phyloP scores from a whole-genome alignment of 2,329 filamentous ascomycete species.

The Fusarium fracticaudum region DNA sequence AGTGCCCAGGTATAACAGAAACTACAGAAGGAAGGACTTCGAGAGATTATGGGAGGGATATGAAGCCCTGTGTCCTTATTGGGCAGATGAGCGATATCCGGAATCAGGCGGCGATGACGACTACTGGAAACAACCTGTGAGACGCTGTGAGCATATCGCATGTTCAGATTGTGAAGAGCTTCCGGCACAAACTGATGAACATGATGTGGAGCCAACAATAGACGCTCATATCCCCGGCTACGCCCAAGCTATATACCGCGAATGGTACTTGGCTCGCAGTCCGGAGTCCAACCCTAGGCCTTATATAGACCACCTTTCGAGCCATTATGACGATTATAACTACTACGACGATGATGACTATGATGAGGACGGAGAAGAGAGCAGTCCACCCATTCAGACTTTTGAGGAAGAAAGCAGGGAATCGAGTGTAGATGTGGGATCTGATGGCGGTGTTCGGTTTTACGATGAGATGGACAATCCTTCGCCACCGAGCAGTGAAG shows the following conservation, averaged over 20 bases:
- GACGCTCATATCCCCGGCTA: neutral
- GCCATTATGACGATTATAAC: neutral
- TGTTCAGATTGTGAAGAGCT: conserved; percentile 1
- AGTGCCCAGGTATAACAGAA: conserved; percentile 1
- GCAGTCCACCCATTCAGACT: neutral
- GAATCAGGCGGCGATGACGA: neutral
- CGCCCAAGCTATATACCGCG: neutral
- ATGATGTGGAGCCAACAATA: neutral
- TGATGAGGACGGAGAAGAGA: neutral
- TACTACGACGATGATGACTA: too few relatives aligned
- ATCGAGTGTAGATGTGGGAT: neutral
- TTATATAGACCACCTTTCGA: neutral
- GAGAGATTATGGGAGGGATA: conserved; percentile 16
- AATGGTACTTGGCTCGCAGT: neutral
- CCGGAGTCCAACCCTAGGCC: neutral
- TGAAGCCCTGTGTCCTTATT: conserved; percentile 21
- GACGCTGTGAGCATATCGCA: neutral
- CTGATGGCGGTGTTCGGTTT: neutral
- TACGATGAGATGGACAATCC: neutral
- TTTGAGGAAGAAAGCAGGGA: neutral
- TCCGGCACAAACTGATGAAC: too few relatives aligned
- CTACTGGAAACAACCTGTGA: conserved; percentile 9
- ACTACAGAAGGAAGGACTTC: conserved; percentile 16
- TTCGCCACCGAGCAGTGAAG: neutral
- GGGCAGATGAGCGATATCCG: conserved; percentile 11